A percentile compares a stretch with the other conserved stretches of the same genome.
Evolutionary conservation across 805 yeast genomes (phyloP).

Genomic region (Candida nonsorbophila): DNA sequence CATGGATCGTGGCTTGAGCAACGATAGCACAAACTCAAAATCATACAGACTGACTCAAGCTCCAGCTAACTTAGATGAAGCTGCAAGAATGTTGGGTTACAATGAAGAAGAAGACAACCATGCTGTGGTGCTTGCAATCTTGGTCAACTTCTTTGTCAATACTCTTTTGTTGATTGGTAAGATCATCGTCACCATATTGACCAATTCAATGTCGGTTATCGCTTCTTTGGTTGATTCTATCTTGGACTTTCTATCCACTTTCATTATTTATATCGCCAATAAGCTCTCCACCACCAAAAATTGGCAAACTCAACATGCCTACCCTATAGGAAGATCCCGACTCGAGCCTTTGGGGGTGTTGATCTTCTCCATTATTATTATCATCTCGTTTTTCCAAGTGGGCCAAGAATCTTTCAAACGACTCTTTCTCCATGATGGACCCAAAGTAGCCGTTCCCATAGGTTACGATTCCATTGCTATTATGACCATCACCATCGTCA

Average conservation of each 20-base stretch:
- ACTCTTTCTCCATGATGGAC: conserved; percentile 26
- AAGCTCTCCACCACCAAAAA: conserved; percentile 40
- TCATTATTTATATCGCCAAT: conserved; percentile 64
- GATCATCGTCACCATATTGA: conserved; percentile 51
- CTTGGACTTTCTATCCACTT: conserved; percentile 68
- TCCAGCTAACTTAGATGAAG: conserved; percentile 58
- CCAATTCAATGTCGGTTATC: conserved; percentile 67
- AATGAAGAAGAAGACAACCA: conserved; percentile 36
- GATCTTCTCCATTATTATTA: conserved; percentile 66
- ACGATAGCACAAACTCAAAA: conserved; percentile 13
- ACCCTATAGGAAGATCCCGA: conserved; percentile 69
- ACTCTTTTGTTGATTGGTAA: conserved; percentile 57
- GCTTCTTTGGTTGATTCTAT: conserved; percentile 78
- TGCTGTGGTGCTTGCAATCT: conserved; percentile 54
- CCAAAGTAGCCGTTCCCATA: conserved; percentile 13
- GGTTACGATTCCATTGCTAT: conserved; percentile 39
- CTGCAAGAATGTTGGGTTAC: conserved; percentile 46
- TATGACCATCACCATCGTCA: conserved; percentile 58
- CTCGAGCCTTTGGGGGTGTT: conserved; percentile 76
- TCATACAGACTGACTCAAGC: conserved; percentile 34
- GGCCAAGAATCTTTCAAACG: conserved; percentile 56
- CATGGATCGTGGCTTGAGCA: no score
- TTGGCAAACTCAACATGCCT: conserved; percentile 41
- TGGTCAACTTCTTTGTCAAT: conserved; percentile 59
- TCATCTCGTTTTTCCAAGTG: conserved; percentile 67